phyloP scores from a whole-genome alignment of 306 rosid genomes.

The Cucumis cinereus region DNA sequence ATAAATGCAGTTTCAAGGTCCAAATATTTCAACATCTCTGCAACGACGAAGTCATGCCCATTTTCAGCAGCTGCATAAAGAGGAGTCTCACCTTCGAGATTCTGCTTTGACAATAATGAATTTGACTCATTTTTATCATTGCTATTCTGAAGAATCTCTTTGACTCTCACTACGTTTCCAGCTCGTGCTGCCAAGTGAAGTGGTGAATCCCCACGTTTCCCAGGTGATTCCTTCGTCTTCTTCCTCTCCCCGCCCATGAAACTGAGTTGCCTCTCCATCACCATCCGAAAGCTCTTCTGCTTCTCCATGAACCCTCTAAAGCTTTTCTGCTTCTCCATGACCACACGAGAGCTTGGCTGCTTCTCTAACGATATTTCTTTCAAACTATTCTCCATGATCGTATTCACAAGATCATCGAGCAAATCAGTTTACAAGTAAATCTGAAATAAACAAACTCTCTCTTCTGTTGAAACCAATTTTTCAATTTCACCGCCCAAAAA shows the following conservation, averaged over 20 bases:
- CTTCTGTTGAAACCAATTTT: background rate
- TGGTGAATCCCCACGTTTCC: slow-evolving; percentile 43
- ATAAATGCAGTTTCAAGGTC: slow-evolving; percentile 76
- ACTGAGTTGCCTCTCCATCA: slow-evolving; percentile 51
- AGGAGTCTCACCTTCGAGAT: slow-evolving; percentile 85
- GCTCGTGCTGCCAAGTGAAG: slow-evolving; percentile 75
- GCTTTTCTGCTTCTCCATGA: slow-evolving; percentile 58
- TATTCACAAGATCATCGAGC: background rate
- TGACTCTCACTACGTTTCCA: slow-evolving; percentile 46
- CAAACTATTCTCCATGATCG: slow-evolving; percentile 8
- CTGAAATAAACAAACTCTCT: background rate
- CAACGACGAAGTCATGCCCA: slow-evolving; percentile 53
- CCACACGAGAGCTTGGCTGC: slow-evolving; percentile 32
- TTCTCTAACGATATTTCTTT: slow-evolving; percentile 30
- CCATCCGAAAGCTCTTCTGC: slow-evolving; percentile 50
- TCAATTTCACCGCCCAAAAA: background rate
- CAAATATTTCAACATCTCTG: slow-evolving; percentile 63
- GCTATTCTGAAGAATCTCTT: slow-evolving; percentile 47
- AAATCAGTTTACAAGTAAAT: background rate
- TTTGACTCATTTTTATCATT: slow-evolving; percentile 23
- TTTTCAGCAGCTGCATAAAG: slow-evolving; percentile 79
- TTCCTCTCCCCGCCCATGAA: slow-evolving; percentile 36
- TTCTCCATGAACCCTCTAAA: slow-evolving; percentile 77
- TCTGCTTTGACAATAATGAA: slow-evolving; percentile 50
- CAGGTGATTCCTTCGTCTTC: slow-evolving; percentile 40